Conservation (phyloP, 352 stramenopile species). For the Phytophthora colocasiae region DNA sequence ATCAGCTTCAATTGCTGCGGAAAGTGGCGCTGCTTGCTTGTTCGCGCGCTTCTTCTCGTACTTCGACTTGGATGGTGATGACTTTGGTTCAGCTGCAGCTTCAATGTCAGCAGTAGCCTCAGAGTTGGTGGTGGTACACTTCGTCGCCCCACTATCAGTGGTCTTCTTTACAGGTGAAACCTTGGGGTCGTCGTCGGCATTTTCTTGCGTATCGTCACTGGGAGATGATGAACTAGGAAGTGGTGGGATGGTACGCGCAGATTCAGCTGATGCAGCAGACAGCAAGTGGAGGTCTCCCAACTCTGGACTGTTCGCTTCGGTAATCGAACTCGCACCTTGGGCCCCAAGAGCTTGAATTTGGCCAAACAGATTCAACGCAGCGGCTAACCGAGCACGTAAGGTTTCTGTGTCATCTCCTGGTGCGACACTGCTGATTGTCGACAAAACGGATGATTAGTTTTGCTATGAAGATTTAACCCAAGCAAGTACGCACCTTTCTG, state of each 20-base stretch:
- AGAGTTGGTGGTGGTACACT: not conserved
- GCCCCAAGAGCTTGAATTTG: slow-evolving; percentile 38
- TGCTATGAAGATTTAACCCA: too few species aligned
- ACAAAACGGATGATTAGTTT: slow-evolving; percentile 2
- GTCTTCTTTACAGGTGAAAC: slow-evolving; percentile 9
- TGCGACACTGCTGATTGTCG: slow-evolving; percentile 21
- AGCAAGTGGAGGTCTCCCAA: slow-evolving; percentile 34
- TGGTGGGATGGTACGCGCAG: slow-evolving; percentile 8
- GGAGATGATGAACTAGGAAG: slow-evolving; percentile 19
- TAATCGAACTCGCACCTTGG: slow-evolving; percentile 25
- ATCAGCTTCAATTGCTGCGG: slow-evolving; percentile 30
- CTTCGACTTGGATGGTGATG: slow-evolving; percentile 26
- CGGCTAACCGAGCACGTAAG: slow-evolving; percentile 24
- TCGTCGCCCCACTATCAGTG: slow-evolving; percentile 2
- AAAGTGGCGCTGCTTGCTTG: slow-evolving; percentile 30
- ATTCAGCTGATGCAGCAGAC: slow-evolving; percentile 28
- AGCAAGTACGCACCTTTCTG: slow-evolving; percentile 20
- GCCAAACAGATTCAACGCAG: slow-evolving; percentile 33
- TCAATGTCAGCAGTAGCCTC: slow-evolving; percentile 12
- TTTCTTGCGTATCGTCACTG: slow-evolving; percentile 9
- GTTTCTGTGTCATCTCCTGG: slow-evolving; percentile 22
- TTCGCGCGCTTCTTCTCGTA: slow-evolving; percentile 32
- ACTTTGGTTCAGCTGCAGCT: slow-evolving; percentile 25
- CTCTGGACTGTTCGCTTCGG: slow-evolving; percentile 11
- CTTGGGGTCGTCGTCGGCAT: slow-evolving; percentile 3